A percentile compares a stretch with the other conserved stretches of the same genome.
Conservation (phyloP, 2,329 filamentous ascomycete genomes). For the Penicillium freii region DNA sequence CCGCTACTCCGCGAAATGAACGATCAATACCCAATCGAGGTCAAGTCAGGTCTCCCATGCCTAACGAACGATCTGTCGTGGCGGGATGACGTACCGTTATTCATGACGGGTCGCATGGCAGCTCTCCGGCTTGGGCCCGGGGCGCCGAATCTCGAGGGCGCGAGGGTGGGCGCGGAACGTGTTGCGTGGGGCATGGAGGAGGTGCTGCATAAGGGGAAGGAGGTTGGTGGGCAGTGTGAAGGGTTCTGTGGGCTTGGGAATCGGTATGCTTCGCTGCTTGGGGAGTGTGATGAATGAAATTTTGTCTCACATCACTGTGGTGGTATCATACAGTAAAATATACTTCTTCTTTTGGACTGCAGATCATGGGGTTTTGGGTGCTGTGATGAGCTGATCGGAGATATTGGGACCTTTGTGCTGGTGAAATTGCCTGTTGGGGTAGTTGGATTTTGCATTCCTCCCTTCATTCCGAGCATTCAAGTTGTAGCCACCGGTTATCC, state of each 20-base stretch:
- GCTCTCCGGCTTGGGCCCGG: conserved; percentile 68
- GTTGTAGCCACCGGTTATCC: conserved; percentile 6
- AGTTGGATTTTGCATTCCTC: conserved; percentile 20
- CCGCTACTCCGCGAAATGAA: conserved; percentile 62
- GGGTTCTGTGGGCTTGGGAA: conserved; percentile 44
- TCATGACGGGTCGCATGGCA: conserved; percentile 67
- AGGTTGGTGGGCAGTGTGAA: conserved; percentile 29
- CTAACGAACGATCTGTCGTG: conserved; percentile 75
- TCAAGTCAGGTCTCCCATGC: conserved; percentile 66
- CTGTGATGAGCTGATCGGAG: background rate
- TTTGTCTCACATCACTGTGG: background rate
- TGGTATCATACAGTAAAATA: background rate
- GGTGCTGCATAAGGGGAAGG: conserved; percentile 41
- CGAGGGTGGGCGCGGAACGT: conserved; percentile 69
- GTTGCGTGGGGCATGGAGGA: conserved; percentile 70
- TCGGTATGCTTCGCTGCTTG: conserved; percentile 36
- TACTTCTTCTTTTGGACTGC: background rate
- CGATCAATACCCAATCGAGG: conserved; percentile 59
- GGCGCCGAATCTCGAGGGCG: conserved; percentile 71
- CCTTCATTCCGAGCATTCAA: conserved; percentile 21
- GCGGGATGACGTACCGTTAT: conserved; percentile 69
- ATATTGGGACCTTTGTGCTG: background rate
- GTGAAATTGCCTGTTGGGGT: background rate
- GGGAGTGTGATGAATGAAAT: conserved; percentile 13
- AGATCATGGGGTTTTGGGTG: background rate